These are phyloP conservation scores for Epichloe typhina DNA, from an alignment of 2,329 filamentous ascomycete genomes.

Conservation along the genomic window DNA sequence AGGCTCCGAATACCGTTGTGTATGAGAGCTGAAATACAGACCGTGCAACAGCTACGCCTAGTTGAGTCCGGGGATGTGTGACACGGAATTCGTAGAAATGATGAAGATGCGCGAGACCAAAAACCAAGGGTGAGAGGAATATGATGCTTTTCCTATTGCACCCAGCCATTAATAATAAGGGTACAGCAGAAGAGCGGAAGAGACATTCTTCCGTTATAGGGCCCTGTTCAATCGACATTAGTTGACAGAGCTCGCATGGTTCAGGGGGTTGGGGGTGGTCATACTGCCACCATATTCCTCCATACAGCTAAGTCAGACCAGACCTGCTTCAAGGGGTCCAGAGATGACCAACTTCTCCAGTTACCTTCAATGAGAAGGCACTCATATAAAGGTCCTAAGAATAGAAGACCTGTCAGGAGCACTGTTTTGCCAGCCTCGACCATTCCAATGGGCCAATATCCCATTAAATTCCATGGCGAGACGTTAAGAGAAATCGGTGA, in stretches of 20 bases:
- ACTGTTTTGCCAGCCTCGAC: conserved; percentile 50
- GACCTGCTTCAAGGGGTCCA: conserved; percentile 42
- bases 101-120: conserved; percentile 86
- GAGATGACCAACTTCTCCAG: conserved; percentile 51
- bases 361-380: conserved; percentile 56
- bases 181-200: conserved; percentile 77
- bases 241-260: not conserved
- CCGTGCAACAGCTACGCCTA: conserved; percentile 50
- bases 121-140: conserved; percentile 75
- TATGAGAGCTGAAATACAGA: conserved; percentile 78
- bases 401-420: conserved; percentile 65
- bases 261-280: conserved; percentile 14
- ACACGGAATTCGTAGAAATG: conserved; percentile 92
- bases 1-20: conserved; percentile 87
- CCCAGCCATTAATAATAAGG: conserved; percentile 63
- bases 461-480: conserved; percentile 49
- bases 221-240: conserved; percentile 38
- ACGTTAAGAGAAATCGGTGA: not conserved
- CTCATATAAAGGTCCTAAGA: conserved; percentile 75
- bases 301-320: conserved; percentile 67
- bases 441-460: conserved; percentile 65
- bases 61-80: conserved; percentile 58
- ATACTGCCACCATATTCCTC: conserved; percentile 75
- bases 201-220: conserved; percentile 87
- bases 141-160: conserved; percentile 47